Evolutionary conservation across 2,329 filamentous ascomycete species (phyloP), one percentile per base, ranked within the genome.

Genomic region (Aspergillus sp.): DNA sequence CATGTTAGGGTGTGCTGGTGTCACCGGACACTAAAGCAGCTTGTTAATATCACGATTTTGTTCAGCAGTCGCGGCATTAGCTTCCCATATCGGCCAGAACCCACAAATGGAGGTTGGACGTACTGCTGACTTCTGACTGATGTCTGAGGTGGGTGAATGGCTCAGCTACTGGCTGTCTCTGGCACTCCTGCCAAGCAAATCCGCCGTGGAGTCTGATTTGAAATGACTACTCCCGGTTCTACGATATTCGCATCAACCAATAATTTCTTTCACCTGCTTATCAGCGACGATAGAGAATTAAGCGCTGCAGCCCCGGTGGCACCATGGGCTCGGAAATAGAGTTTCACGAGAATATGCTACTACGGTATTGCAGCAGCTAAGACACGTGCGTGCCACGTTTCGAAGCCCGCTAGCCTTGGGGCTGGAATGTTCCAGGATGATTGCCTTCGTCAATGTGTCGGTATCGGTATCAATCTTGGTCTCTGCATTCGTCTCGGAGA

Each of bases 301-400:
- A 12, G 4, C n/a, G 17, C n/a, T 13, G 9, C 41, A 21, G 19
- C 21, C 10, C 41, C 10, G 5, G 5, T 23, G 10, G 41, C 10
- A 19, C 41, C 41, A 50, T 17, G 10, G 5, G 23, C 15, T 21
- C 47, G 47, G 10, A 30, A 32, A 32, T 49, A 50, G 30, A 17
- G 47, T 12, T 19, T 36, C 10, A 12, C 32, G 10, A 15, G 25
- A 8, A 36, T 5, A 36, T 5, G 25, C 25, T 28, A 10, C 30
- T 10, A 10, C 23, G 32, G n/a, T 25, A 15, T n/a, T 9, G 30
- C 47, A n/a, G 23, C 25, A 17, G 25, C 25, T 30, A n/a, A 50
- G 23, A 50, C 25, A 50, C 47, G 47, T 50, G 47, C n/a, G 3
- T 50, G 47, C 47, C 47, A 50, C 47, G 47, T 50, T 50, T 30